Base-by-base conservation (phyloP, 2,329 filamentous ascomycete species). In the Aspergillus sp. region DNA sequence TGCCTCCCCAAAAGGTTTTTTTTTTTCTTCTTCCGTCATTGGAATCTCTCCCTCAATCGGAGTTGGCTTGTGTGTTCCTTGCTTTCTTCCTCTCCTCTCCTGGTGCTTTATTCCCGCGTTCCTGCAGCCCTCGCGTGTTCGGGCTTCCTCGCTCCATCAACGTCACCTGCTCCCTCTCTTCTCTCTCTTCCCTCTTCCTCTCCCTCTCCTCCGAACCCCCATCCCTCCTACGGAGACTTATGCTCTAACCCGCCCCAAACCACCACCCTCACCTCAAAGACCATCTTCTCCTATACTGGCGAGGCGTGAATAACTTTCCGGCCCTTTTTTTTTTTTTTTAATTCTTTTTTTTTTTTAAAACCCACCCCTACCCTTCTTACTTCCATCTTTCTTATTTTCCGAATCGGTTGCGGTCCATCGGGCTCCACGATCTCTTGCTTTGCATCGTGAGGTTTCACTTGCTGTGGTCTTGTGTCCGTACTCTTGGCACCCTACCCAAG, bases 61-160 rank as follows among this genome's bases (percentile, higher is more conserved):
- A 46, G 37, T 44, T 48, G 43, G 46, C 39, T 48, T 43, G 42
- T 47, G 42, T 50, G 39, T 49, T 50, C 44, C 44, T 52, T 51
- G 37, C 44, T 46, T 42, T 45, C 41, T 49, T 51, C 44, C 44
- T 46, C 46, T 49, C 40, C 50, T n/a, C 8, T 55, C 43, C 50
- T 43, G 46, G 50, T 50, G 49, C 48, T 56, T 52, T 50, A 54
- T 51, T 54, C 49, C 55, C 53, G 51, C 48, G 54, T 58, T 58
- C 56, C 57, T 59, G 53, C 57, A 56, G 54, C 50, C 48, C 52
- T 57, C 53, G 53, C 58, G 54, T 59, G 50, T 58, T 57, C 51
- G 52, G 54, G 54, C 51, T 58, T 55, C 52, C 13, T 59, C 57
- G 56, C 54, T 59, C 54, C 54, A 61, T 58, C 57, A 61, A 60